Percentiles rank a stretch among this genome's conserved stretches.
phyloP scores from a whole-genome alignment of 371 early-diverging fungal species.

The Mucor velutinosus region DNA sequence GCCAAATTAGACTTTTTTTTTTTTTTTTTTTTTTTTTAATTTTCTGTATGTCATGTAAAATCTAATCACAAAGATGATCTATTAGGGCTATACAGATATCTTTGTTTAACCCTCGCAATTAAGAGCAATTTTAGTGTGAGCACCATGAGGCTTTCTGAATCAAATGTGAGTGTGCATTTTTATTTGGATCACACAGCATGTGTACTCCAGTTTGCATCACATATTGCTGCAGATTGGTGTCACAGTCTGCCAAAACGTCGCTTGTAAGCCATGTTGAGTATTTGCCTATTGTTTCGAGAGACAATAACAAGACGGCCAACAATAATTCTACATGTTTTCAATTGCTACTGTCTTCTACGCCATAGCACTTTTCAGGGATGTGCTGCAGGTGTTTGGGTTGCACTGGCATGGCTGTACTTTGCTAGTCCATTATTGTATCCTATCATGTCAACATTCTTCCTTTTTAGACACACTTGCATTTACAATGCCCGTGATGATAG shows the following conservation, averaged over 20 bases:
- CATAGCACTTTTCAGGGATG: neutral
- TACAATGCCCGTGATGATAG: neutral
- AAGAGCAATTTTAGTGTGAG: neutral
- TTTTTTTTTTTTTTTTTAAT: too few species aligned
- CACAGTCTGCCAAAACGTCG: neutral
- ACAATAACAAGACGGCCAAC: neutral
- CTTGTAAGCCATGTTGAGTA: too few species aligned
- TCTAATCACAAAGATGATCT: too few species aligned
- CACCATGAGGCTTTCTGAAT: too few species aligned
- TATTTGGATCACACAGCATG: neutral
- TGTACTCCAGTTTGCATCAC: neutral
- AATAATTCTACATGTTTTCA: neutral
- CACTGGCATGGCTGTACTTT: neutral
- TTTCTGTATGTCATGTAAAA: neutral
- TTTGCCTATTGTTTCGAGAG: too few species aligned
- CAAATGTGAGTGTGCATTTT: neutral
- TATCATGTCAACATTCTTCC: neutral
- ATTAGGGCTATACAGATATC: neutral
- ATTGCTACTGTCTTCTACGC: neutral
- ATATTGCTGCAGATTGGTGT: neutral
- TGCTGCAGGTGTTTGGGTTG: neutral
- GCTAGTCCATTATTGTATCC: neutral
- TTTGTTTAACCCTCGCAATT: neutral
- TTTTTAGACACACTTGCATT: neutral
- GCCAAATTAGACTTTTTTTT: neutral